Conservation (phyloP, 116 monocot species). For the Posidonia oceanica region DNA sequence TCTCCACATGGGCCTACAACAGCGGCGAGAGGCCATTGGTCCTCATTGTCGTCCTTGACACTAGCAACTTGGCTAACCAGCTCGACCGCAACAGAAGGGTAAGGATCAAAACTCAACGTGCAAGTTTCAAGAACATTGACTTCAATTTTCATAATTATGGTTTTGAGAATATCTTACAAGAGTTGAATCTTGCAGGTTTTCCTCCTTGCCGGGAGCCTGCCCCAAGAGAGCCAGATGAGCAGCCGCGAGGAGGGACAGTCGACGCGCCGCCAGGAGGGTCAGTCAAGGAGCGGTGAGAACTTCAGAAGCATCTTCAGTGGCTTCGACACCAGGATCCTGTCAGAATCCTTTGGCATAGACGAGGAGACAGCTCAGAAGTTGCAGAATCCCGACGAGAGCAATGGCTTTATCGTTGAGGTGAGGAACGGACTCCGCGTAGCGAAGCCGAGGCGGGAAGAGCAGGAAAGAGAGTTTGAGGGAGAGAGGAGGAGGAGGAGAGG, state of each 20-base stretch:
- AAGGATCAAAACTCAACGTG: neutral
- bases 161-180: neutral
- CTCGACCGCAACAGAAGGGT: constrained; percentile 24
- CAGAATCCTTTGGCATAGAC: constrained; percentile 11
- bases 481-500: constrained; percentile 3
- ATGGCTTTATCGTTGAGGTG: constrained; percentile 20
- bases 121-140: neutral
- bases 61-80: constrained; percentile 28
- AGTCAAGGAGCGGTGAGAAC: neutral
- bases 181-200: neutral
- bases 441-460: constrained; percentile 5
- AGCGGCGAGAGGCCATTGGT: constrained; percentile 19
- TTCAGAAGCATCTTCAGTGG: constrained; percentile 8
- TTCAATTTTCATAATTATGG: neutral
- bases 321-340: constrained; percentile 19
- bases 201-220: constrained; percentile 9
- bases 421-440: constrained; percentile 8
- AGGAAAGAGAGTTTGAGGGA: neutral
- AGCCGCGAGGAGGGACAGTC: neutral
- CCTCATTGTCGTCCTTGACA: constrained; percentile 18
- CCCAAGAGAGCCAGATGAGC: neutral
- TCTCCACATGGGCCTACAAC: constrained; percentile 36
- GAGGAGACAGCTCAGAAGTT: constrained; percentile 15
- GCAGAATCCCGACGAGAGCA: constrained; percentile 14
- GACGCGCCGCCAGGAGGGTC: neutral